phyloP scores from a whole-genome alignment of 768 basidiomycete genomes.

The Pisolithus sp. region DNA sequence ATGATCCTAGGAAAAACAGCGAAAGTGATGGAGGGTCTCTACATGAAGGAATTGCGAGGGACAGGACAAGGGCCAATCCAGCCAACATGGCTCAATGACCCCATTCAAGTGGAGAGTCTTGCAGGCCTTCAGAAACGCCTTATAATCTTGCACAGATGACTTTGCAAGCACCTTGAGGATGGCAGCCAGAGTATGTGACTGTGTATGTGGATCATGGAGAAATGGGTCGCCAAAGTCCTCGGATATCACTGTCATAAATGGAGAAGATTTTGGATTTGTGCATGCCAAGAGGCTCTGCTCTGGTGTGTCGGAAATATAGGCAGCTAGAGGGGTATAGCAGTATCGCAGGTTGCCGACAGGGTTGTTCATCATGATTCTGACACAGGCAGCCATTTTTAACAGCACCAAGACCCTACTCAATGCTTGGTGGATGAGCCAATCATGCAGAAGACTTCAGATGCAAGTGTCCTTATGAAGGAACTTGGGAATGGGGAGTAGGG shows the following conservation, averaged over 20 bases:
- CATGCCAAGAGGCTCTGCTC: neutral
- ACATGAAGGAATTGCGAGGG: no score
- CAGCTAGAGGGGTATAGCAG: slow-evolving; percentile 18
- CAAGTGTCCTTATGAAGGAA: slow-evolving; percentile 5
- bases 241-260: slow-evolving; percentile 24
- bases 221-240: slow-evolving; percentile 26
- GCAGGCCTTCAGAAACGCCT: no score
- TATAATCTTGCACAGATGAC: no score
- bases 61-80: no score
- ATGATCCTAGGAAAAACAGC: no score
- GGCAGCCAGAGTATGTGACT: slow-evolving; percentile 13
- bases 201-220: slow-evolving; percentile 21
- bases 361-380: slow-evolving; percentile 16
- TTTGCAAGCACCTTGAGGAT: slow-evolving; percentile 2
- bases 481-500: slow-evolving; percentile 5
- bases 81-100: no score
- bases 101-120: no score
- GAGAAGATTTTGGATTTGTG: slow-evolving; percentile 20
- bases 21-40: no score
- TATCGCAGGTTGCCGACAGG: slow-evolving; percentile 13
- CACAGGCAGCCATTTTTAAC: slow-evolving; percentile 9
- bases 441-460: slow-evolving; percentile 9
- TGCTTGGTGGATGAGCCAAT: slow-evolving; percentile 13
- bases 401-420: slow-evolving; percentile 11
- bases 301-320: slow-evolving; percentile 17